These are phyloP conservation scores for Speleostelium caveatum DNA, from an alignment of 78 protist genomes.

Conservation along the genomic window DNA sequence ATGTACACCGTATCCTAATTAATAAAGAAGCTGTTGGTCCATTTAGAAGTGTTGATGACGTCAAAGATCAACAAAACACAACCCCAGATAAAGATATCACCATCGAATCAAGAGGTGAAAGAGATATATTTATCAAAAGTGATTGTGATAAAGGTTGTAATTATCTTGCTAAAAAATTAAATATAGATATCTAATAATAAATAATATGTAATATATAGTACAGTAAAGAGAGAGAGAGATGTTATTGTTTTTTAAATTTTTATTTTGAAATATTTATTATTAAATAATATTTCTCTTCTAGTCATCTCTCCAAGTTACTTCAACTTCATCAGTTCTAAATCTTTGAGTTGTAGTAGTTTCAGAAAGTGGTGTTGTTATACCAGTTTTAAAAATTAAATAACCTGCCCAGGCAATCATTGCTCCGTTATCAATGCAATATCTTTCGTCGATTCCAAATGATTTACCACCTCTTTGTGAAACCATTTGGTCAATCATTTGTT, in stretches of 20 bases:
- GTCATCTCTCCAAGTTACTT: slow-evolving; percentile 94
- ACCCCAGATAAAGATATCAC: background rate
- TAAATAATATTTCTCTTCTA: background rate
- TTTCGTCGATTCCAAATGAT: slow-evolving; percentile 94
- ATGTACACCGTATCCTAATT: slow-evolving; percentile 86
- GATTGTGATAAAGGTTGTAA: slow-evolving; percentile 68
- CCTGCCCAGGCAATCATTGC: slow-evolving; percentile 99
- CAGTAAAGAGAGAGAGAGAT: too few species aligned
- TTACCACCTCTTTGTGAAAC: slow-evolving; percentile 94
- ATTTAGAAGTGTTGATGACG: slow-evolving; percentile 33
- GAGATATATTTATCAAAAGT: slow-evolving; percentile 42
- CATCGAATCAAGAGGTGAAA: slow-evolving; percentile 49
- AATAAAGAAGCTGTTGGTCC: slow-evolving; percentile 88
- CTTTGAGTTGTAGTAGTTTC: slow-evolving; percentile 95
- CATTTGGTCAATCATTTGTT: slow-evolving; percentile 97
- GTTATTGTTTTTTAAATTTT: background rate
- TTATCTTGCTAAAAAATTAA: too few species aligned
- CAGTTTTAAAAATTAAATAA: slow-evolving; percentile 78
- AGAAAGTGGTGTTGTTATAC: slow-evolving; percentile 70
- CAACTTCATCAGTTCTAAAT: slow-evolving; percentile 98
- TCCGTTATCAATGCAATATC: slow-evolving; percentile 99
- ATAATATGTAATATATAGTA: too few species aligned
- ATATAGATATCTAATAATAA: too few species aligned
- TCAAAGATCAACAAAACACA: too few species aligned
- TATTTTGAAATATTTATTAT: background rate